A percentile compares a stretch with the other conserved stretches of the same genome.
phyloP scores from a whole-genome alignment of 441 rosid genomes.

The Adansonia rubrostipa region DNA sequence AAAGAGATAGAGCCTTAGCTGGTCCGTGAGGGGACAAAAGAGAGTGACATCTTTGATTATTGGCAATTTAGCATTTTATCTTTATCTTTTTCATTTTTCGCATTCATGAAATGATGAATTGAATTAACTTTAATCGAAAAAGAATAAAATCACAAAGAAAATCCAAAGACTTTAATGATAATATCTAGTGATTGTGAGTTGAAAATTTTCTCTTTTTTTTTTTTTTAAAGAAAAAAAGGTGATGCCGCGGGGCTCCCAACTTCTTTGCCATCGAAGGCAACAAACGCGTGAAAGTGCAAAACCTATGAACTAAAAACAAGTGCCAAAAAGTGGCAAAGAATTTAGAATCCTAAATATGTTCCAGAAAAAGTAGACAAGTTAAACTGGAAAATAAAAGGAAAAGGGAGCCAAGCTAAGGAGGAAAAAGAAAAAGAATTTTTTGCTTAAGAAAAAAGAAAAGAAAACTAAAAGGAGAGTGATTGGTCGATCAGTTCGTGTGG shows the following conservation, averaged over 20 bases:
- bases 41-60: not conserved
- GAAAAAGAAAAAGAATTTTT: not conserved
- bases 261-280: constrained; percentile 2
- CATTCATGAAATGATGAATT: constrained; percentile 2
- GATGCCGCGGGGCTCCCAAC: not conserved
- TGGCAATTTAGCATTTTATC: not conserved
- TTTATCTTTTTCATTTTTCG: not conserved
- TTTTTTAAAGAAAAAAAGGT: no score
- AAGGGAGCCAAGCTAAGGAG: no score
- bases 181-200: not conserved
- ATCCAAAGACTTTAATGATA: not conserved
- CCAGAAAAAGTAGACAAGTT: constrained; percentile 13
- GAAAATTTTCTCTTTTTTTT: no score
- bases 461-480: not conserved
- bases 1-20: not conserved
- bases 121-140: not conserved
- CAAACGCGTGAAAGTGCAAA: constrained; percentile 5
- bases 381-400: not conserved
- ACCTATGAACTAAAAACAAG: not conserved
- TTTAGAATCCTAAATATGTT: not conserved
- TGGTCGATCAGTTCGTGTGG: not conserved
- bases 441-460: no score
- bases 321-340: not conserved
- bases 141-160: not conserved
- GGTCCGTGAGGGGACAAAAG: not conserved